Percentiles rank a stretch among this genome's conserved stretches.
phyloP scores from a whole-genome alignment of 2,329 filamentous ascomycete species.

The Fusarium sp. region DNA sequence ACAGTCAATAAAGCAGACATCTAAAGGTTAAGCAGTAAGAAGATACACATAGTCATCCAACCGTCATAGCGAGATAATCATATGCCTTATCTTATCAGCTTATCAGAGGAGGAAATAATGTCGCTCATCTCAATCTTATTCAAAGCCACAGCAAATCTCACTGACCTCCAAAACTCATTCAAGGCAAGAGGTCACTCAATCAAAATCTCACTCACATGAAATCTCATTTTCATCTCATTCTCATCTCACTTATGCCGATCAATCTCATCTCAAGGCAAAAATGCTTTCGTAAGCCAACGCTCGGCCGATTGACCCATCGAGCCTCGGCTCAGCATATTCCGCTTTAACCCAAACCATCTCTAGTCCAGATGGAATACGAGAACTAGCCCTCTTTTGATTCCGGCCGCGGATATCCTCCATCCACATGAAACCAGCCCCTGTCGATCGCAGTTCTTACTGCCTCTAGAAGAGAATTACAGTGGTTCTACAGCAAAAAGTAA shows the following conservation, averaged over 20 bases:
- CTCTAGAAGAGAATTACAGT: neutral
- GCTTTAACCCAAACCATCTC: neutral
- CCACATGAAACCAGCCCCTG: slow-evolving; percentile 32
- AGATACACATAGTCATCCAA: too few species aligned
- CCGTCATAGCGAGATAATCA: neutral
- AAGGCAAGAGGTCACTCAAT: too few species aligned
- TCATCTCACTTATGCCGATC: neutral
- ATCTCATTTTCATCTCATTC: neutral
- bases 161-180: too few species aligned
- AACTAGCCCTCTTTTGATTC: slow-evolving; percentile 5
- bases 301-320: slow-evolving; percentile 12
- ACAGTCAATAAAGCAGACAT: neutral
- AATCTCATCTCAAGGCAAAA: neutral
- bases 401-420: neutral
- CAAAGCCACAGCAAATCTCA: neutral
- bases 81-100: neutral
- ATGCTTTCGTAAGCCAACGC: neutral
- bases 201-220: too few species aligned
- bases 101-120: neutral
- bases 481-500: neutral
- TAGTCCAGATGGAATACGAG: slow-evolving; percentile 14
- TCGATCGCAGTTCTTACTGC: slow-evolving; percentile 17
- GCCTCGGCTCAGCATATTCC: slow-evolving; percentile 12
- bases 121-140: neutral
- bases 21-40: too few species aligned